These are phyloP conservation scores for Pneumocystis murina DNA, from an alignment of 1,139 yeast genomes.

Conservation along the genomic window DNA sequence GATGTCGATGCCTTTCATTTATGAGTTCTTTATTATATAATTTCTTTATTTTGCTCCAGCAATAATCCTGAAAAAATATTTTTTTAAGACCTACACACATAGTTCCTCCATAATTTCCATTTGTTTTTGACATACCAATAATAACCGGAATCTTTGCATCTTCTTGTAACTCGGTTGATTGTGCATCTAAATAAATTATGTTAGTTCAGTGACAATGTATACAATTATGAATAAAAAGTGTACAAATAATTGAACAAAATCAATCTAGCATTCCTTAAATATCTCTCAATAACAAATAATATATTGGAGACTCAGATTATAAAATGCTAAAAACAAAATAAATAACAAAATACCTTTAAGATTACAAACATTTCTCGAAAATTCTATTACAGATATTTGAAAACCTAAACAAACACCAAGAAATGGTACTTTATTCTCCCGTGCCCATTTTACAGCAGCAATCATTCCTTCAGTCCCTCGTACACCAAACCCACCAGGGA, in stretches of 20 bases:
- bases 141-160: conserved; percentile 59
- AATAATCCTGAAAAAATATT: conserved; percentile 59
- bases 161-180: conserved; percentile 74
- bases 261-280: neutral
- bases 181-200: conserved; percentile 31
- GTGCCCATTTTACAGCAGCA: conserved; percentile 92
- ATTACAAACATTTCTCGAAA: conserved; percentile 68
- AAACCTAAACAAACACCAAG: conserved; percentile 95
- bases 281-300: neutral
- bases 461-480: conserved; percentile 99
- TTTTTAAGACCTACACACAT: conserved; percentile 95
- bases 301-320: conserved; percentile 1
- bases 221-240: neutral
- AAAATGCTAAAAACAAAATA: neutral
- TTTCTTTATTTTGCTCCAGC: conserved; percentile 59
- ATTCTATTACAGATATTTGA: conserved; percentile 93
- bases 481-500: conserved; percentile 96
- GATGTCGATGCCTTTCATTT: conserved; percentile 92
- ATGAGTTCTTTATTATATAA: conserved; percentile 67
- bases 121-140: conserved; percentile 96
- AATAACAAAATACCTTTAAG: conserved; percentile 22
- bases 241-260: conserved; percentile 1
- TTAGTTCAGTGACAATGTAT: conserved; percentile 1
- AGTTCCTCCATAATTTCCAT: conserved; percentile 94
- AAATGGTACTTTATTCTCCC: conserved; percentile 85